Evolutionary conservation across 257 asterid genomes (phyloP), one percentile per base, ranked within the genome.

Genomic region (Echites panduratus): DNA sequence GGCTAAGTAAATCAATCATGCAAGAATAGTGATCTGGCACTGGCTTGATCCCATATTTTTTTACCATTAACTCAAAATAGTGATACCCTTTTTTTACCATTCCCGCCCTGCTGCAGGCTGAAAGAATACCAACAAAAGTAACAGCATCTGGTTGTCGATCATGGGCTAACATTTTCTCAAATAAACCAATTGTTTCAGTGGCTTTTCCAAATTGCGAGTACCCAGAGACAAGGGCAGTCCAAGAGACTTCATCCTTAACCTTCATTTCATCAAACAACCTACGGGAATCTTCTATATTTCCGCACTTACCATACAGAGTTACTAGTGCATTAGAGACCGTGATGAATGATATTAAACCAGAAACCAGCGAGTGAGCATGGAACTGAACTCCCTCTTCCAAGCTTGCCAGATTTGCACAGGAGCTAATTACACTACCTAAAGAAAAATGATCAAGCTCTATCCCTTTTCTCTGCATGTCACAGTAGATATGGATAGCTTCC

Each of bases 381-480:
- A 88, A 87, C 81, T 89, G 98, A 44, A 88, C 82, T 68, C 99
- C 99, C 83, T 92, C 99, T 84, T 92, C 98, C 78, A 92, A 79
- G 82, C 97, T 90, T 61, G 96, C 98, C 32, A 92, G 86, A 86
- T 89, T 95, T 14, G 96, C 97, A 52, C 96, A 89, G 41, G 98
- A 89, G 87, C 98, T 91, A 73, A 94, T 87, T 65, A 90, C 92
- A n/a, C 99, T 92, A 58, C 97, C 97, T 48, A 94, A 76, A 38
- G 95, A 84, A 85, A 84, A 87, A 35, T 91, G 84, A 70, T 94
- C 98, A 14, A 87, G 92, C 66, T 82, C 72, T 17, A 89, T 83
- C 65, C 92, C 87, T 71, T 82, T 80, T 77, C 85, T 80, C 74
- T 86, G 88, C 99, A 92, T 92, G 73, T 92, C 89, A 52, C 84